phyloP scores from a whole-genome alignment of 1,284 basidiomycete genomes.

The Ceratobasidium sp. region DNA sequence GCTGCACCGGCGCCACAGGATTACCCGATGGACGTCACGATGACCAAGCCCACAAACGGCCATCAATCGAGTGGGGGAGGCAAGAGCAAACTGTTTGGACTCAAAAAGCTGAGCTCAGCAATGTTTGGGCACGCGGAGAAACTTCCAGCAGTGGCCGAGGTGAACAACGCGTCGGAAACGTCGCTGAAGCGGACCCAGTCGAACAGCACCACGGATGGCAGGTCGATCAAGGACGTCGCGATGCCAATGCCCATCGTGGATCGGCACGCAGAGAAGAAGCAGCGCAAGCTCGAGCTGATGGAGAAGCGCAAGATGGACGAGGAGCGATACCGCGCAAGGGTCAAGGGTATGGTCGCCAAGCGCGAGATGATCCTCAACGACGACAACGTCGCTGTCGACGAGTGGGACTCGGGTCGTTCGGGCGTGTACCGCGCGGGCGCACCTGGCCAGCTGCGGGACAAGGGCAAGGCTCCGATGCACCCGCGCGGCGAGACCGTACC shows the following conservation, averaged over 20 bases:
- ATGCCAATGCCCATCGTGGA: conserved; percentile 43
- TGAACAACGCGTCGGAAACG: conserved; percentile 64
- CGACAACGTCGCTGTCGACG: conserved; percentile 4
- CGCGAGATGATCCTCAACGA: conserved; percentile 36
- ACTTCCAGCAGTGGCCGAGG: conserved; percentile 78
- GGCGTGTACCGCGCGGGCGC: conserved; percentile 6
- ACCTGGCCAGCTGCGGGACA: conserved; percentile 50
- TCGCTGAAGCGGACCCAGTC: conserved; percentile 89
- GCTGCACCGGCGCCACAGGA: not conserved
- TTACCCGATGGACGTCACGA: conserved; percentile 31
- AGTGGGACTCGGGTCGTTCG: conserved; percentile 24
- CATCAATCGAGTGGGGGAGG: conserved; percentile 38
- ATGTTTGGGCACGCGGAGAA: conserved; percentile 85
- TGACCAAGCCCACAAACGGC: conserved; percentile 25
- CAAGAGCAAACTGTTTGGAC: conserved; percentile 65
- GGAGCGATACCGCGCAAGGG: conserved; percentile 57
- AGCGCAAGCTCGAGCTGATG: conserved; percentile 65
- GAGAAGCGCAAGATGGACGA: conserved; percentile 94
- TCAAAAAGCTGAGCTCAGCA: conserved; percentile 69
- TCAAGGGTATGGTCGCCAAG: conserved; percentile 20
- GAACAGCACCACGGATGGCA: conserved; percentile 74
- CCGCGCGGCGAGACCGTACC: conserved; percentile 34
- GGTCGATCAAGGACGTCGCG: conserved; percentile 63
- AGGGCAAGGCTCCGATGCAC: conserved; percentile 49
- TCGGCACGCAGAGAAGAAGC: conserved; percentile 26